A percentile compares a stretch with the other conserved stretches of the same genome.
phyloP scores from a whole-genome alignment of 2,329 filamentous ascomycete species.

The Endoconidiophora laricicola region DNA sequence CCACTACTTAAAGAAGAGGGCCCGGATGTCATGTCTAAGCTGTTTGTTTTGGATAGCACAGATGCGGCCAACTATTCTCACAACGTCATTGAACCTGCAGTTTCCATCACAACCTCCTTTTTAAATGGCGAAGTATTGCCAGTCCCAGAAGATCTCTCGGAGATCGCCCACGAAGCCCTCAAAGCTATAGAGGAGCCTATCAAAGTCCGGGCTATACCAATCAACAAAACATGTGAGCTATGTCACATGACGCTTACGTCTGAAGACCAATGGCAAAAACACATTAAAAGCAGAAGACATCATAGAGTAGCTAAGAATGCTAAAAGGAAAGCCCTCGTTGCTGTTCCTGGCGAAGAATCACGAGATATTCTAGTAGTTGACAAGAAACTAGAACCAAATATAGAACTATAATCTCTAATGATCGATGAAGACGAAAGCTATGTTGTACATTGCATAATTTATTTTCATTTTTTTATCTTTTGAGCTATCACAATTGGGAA shows the following conservation, averaged over 20 bases:
- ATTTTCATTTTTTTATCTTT: no score
- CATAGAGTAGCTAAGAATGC: constrained; percentile 20
- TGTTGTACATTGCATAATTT: no score
- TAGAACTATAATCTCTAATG: not conserved
- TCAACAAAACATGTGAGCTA: constrained; percentile 49
- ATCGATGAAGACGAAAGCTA: no score
- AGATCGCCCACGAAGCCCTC: constrained; percentile 36
- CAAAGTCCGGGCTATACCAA: constrained; percentile 35
- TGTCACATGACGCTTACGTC: constrained; percentile 50
- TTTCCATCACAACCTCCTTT: constrained; percentile 44
- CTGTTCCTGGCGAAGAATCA: constrained; percentile 12
- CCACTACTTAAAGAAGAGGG: constrained; percentile 44
- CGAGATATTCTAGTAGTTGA: constrained; percentile 1
- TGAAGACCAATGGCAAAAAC: constrained; percentile 30
- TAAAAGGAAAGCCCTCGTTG: constrained; percentile 23
- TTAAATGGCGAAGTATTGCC: constrained; percentile 40
- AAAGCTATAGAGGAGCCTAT: constrained; percentile 19
- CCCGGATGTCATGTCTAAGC: constrained; percentile 31
- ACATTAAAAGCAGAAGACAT: constrained; percentile 23
- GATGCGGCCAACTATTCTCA: constrained; percentile 44
- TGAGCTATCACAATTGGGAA: no score
- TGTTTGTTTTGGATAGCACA: constrained; percentile 73
- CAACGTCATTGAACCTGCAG: constrained; percentile 49
- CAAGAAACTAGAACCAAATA: not conserved
- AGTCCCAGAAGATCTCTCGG: constrained; percentile 30